A percentile compares a stretch with the other conserved stretches of the same genome.
Conservation (phyloP, 306 rosid genomes). For the Sechiopsis laciniata region DNA sequence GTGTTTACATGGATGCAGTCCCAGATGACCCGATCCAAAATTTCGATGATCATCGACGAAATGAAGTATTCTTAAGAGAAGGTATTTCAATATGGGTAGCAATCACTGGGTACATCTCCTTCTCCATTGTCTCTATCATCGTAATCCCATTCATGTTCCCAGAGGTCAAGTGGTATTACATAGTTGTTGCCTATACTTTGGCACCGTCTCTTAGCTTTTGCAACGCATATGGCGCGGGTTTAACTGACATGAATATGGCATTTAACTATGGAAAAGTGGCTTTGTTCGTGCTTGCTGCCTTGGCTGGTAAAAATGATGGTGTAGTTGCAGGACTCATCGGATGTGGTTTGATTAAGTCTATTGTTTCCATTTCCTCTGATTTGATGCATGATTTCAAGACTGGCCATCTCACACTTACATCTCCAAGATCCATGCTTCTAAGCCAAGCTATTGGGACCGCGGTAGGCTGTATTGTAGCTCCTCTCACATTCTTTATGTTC, state of each 20-base stretch:
- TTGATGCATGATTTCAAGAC: constrained; percentile 96
- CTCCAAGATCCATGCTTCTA: constrained; percentile 87
- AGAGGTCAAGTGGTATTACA: constrained; percentile 78
- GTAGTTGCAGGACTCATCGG: constrained; percentile 92
- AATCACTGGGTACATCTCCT: constrained; percentile 50
- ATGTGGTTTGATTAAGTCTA: constrained; percentile 88
- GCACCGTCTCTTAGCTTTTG: constrained; percentile 97
- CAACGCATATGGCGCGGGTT: constrained; percentile 95
- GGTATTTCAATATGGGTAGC: constrained; percentile 84
- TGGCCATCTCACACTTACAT: constrained; percentile 83
- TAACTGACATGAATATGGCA: constrained; percentile 98
- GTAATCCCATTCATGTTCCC: constrained; percentile 90
- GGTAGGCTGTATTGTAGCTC: constrained; percentile 86
- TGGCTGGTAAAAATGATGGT: constrained; percentile 63
- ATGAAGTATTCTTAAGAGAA: constrained; percentile 74
- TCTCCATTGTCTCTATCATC: constrained; percentile 62
- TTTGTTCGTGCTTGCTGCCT: constrained; percentile 77
- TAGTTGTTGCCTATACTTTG: constrained; percentile 61
- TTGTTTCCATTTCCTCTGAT: constrained; percentile 89
- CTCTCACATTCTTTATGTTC: constrained; percentile 76
- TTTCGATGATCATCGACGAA: constrained; percentile 57
- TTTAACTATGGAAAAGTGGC: constrained; percentile 97
- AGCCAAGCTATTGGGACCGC: constrained; percentile 94
- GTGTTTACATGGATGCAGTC: constrained; percentile 33
- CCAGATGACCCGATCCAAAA: constrained; percentile 38